Percentiles rank a stretch among this genome's conserved stretches.
These are phyloP conservation scores for Ramaria sp. DNA, from an alignment of 768 basidiomycete genomes.

Conservation along the genomic window DNA sequence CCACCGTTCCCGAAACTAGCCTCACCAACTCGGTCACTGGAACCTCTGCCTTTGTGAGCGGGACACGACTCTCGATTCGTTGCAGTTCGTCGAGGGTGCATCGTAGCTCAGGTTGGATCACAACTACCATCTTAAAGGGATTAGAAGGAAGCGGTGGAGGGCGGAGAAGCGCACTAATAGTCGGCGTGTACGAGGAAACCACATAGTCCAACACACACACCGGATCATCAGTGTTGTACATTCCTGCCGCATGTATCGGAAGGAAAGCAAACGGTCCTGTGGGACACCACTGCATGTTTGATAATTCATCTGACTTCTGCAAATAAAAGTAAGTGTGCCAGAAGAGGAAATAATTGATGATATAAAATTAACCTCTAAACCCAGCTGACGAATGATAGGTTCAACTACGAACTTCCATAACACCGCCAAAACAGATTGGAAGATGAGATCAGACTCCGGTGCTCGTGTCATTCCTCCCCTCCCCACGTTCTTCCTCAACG, in stretches of 20 bases:
- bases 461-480: no score
- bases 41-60: neutral
- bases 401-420: no score
- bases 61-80: conserved; percentile 5
- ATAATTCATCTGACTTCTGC: no score
- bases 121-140: no score
- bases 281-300: no score
- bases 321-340: neutral
- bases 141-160: neutral
- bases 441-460: no score
- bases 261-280: no score
- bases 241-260: no score
- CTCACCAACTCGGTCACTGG: neutral
- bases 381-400: no score
- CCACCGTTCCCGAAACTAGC: conserved; percentile 13
- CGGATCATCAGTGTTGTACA: neutral
- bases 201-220: conserved; percentile 15
- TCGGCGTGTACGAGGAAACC: conserved; percentile 19
- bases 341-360: neutral
- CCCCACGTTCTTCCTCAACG: no score
- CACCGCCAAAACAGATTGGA: no score
- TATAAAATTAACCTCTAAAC: no score
- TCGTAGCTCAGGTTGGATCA: neutral
- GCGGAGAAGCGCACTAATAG: conserved; percentile 11
- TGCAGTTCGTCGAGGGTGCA: neutral